Percentiles rank a stretch among this genome's conserved stretches.
Evolutionary conservation across 179 eudicot species (phyloP).

Genomic region (Beta corolliflora): DNA sequence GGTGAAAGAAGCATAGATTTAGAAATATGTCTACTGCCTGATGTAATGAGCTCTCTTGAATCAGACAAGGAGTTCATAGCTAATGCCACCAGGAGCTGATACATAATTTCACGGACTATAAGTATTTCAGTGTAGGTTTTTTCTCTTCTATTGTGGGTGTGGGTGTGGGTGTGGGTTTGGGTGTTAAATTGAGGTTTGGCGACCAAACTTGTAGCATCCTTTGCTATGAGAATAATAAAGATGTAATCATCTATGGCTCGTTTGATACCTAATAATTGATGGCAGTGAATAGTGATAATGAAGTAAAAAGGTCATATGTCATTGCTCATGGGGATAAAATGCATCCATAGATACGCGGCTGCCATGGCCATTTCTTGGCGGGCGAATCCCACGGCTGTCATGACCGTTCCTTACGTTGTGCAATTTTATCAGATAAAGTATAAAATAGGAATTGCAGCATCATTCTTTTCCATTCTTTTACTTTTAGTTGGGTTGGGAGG

Average conservation of each 20-base stretch:
- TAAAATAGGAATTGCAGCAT: too few relatives aligned
- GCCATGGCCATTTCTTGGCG: too few relatives aligned
- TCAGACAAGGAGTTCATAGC: conserved; percentile 25
- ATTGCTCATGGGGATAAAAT: too few relatives aligned
- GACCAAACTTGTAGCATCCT: neutral
- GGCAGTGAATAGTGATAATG: too few relatives aligned
- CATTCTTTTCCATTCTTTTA: too few relatives aligned
- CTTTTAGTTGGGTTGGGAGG: too few relatives aligned
- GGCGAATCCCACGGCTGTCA: too few relatives aligned
- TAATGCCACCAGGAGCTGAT: neutral
- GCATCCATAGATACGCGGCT: too few relatives aligned
- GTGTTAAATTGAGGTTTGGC: neutral
- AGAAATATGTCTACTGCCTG: conserved; percentile 21
- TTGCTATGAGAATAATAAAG: neutral
- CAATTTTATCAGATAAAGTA: too few relatives aligned
- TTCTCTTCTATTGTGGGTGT: neutral
- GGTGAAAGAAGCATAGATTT: conserved; percentile 25
- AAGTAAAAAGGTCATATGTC: too few relatives aligned
- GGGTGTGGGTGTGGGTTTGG: neutral
- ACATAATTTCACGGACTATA: neutral
- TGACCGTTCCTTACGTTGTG: too few relatives aligned
- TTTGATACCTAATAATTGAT: too few relatives aligned
- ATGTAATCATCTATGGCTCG: neutral
- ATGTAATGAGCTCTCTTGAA: conserved; percentile 24
- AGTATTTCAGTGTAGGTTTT: neutral